Conservation (phyloP, 2,329 filamentous ascomycete genomes). For the Fusarium sp. region DNA sequence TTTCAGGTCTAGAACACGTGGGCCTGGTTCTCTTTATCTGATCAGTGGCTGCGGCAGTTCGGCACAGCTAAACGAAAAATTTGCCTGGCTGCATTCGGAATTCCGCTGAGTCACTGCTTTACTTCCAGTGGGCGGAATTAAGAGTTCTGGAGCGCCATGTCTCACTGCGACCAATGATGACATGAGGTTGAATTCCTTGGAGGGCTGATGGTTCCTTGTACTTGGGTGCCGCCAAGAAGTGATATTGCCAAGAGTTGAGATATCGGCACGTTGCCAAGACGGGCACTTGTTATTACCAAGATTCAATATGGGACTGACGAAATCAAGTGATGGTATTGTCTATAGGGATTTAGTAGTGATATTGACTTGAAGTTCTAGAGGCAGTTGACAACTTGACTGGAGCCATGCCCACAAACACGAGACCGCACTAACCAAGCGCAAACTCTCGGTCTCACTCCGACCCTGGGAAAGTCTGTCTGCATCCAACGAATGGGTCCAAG, state of each 20-base stretch:
- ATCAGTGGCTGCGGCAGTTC: not conserved
- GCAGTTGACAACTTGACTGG: not conserved
- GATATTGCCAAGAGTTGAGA: not conserved
- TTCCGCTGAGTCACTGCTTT: not conserved
- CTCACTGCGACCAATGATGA: not conserved
- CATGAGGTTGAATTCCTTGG: not conserved
- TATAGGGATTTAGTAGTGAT: accelerated
- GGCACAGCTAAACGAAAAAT: not conserved
- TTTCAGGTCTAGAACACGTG: not conserved
- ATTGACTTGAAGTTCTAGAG: not conserved
- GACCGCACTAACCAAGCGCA: not conserved
- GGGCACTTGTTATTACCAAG: not conserved
- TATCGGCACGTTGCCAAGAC: not conserved
- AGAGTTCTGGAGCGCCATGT: not conserved
- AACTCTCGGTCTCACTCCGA: not conserved
- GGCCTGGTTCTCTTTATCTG: not conserved
- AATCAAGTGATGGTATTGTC: not conserved
- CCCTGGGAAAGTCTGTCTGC: not conserved
- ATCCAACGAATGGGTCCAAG: not conserved
- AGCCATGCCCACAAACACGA: not conserved
- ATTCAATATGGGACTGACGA: not conserved
- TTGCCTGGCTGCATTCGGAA: not conserved
- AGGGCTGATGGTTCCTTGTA: not conserved
- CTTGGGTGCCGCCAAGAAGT: not conserved
- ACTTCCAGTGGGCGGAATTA: not conserved